Base-by-base conservation (phyloP, 345 rosid genomes). In the Populus ilicifolia region DNA sequence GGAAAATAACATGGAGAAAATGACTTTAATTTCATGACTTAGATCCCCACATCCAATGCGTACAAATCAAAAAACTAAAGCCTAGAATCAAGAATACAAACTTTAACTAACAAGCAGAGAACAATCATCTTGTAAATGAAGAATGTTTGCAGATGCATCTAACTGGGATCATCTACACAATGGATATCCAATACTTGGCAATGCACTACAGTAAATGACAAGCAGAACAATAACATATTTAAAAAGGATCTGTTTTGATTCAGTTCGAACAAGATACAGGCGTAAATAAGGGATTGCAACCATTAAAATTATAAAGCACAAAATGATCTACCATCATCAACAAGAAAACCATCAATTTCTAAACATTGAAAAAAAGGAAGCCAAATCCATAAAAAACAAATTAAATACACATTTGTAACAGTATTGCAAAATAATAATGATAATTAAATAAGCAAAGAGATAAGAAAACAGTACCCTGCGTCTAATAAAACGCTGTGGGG, bases 401-500 rank as follows among this genome's bases (percentile, higher is more conserved):
- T 56, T 2, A 13, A 14, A 46, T 50, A 50, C 5, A 9, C 62
- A n/a, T 21, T 56, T 21, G n/a, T 8, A 56, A 1, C 5, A 56
- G 23, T 10, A 50, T 4, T 16, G 21, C 1, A 33, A 66, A 27
- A 27, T 27, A 27, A 27, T 27, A 35, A 11, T 12, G 9, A n/a
- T 43, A 44, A 1, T 20, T 33, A 33, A 14, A 21, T 10, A 21
- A 36, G 9, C 11, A 27, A 7, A 66, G 41, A 14, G 12, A 33
- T n/a, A 5, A 16, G 2, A 30, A 41, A 56, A 23, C 0, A 6
- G 8, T 80, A 94, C 98, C 90, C 90, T 86, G 83, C 96, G 97
- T 77, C 94, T 88, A 64, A 88, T 80, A 67, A 90, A 94, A 56
- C 98, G 95, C 74, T 89, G 91, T 0, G 97, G 98, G 3, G 97